These are phyloP conservation scores for Lactifluus subvellereus DNA, from an alignment of 768 basidiomycete species.

Conservation along the genomic window DNA sequence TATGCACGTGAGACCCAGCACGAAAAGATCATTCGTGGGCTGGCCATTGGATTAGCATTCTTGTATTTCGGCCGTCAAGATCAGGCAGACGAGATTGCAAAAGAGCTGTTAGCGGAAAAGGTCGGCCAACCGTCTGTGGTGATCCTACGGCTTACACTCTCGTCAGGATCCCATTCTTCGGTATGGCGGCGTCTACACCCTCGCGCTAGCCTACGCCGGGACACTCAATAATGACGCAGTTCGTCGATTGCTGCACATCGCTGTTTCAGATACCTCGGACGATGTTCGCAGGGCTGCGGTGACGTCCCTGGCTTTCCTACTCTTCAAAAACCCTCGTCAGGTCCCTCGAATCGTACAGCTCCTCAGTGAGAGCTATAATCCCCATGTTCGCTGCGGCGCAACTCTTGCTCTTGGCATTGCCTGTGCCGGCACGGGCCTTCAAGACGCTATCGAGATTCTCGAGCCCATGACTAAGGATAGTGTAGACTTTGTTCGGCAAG, in stretches of 20 bases:
- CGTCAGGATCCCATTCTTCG: conserved; percentile 89
- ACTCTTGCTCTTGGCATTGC: conserved; percentile 95
- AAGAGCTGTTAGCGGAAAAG: conserved; percentile 77
- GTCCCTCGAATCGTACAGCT: conserved; percentile 97
- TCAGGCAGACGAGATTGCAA: conserved; percentile 81
- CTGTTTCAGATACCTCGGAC: conserved; percentile 96
- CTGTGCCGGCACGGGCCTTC: conserved; percentile 94
- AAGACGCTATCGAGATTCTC: conserved; percentile 94
- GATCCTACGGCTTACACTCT: conserved; percentile 6
- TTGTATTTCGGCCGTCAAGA: conserved; percentile 91
- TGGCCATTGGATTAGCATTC: conserved; percentile 89
- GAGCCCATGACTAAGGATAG: conserved; percentile 99
- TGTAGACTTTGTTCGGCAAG: conserved; percentile 97
- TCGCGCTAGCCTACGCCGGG: conserved; percentile 94
- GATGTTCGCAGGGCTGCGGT: conserved; percentile 97
- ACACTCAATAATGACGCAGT: conserved; percentile 93
- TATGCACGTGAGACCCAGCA: conserved; percentile 98
- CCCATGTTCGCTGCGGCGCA: conserved; percentile 95
- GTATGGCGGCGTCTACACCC: conserved; percentile 95
- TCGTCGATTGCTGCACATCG: conserved; percentile 86
- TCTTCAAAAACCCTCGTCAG: conserved; percentile 95
- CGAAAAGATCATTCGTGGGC: conserved; percentile 97
- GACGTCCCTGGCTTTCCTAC: conserved; percentile 88
- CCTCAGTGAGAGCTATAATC: conserved; percentile 96
- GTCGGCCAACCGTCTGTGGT: conserved; percentile 35